Evolutionary conservation across 2,329 filamentous ascomycete species (phyloP), one percentile per base, ranked within the genome.

Genomic region (Rutstroemia sp.): DNA sequence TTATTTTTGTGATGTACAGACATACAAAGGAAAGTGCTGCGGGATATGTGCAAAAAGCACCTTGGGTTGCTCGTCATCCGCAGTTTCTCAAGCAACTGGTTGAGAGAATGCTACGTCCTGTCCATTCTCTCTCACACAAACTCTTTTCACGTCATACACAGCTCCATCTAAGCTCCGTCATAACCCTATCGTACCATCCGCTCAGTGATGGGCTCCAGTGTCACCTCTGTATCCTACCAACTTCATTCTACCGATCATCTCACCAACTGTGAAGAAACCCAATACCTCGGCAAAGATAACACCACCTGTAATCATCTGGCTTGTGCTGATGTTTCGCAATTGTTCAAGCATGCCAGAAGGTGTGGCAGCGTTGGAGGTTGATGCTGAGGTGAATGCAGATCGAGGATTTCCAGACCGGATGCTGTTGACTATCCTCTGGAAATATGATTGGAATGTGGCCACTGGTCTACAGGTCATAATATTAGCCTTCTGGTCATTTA

Each of bases 241-340:
- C 87, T 99, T 97, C 78, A 94, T 84, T 70, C 92, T 83, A 68
- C 94, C 94, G 68, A 99, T 85, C 74, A 99, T 97, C 81, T 97
- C 92, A 63, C 94, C 94, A 55, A 97, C 83, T 60, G 92, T 95
- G 82, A 97, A 99, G 83, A 99, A 99, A 60, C 94, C 94, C 64
- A 99, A 76, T 51, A 90, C 81, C 77, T 99, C 92, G 56, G 92
- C 92, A 48, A 80, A 75, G 60, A 96, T 77, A 58, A 99, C 88
- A 66, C 88, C 89, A 59, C 81, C 87, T 54, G 87, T 75, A 55
- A 81, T 80, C 65, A 92, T 72, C 73, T 95, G 86, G 65, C 83
- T 79, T 64, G 75, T 78, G 73, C 83, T 87, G 68, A 94, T 67
- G 76, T 84, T 88, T 71, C 88, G 84, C 69, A 88, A 72, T 64